phyloP scores from a whole-genome alignment of 2,329 filamentous ascomycete genomes.

The Celoporthe dispersa region DNA sequence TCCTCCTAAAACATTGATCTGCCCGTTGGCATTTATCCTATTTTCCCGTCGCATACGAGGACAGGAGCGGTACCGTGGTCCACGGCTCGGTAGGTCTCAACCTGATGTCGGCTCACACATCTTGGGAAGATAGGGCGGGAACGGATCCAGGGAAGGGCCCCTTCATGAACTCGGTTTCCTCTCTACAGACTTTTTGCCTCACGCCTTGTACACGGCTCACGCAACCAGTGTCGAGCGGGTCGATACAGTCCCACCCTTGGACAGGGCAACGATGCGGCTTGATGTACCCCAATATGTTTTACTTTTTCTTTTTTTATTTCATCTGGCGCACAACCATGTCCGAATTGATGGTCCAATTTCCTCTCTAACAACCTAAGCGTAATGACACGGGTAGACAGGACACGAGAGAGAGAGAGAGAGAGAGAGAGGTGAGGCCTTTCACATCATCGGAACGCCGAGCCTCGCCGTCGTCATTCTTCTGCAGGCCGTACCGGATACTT shows the following conservation, averaged over 20 bases:
- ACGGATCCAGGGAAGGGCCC: background rate
- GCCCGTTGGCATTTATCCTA: conserved; percentile 1
- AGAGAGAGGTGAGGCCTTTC: background rate
- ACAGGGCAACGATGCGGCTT: background rate
- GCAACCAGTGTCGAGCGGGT: background rate
- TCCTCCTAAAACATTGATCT: background rate
- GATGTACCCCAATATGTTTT: no score
- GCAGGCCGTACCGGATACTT: conserved; percentile 22
- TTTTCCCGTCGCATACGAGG: conserved; percentile 1
- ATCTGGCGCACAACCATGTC: no score
- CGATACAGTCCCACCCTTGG: no score
- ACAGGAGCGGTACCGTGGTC: conserved; percentile 1
- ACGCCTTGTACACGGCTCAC: background rate
- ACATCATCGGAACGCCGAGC: conserved; percentile 22
- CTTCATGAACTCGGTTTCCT: background rate
- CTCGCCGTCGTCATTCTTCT: conserved; percentile 10
- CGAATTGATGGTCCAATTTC: background rate
- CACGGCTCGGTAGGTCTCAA: background rate
- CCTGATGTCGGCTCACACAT: background rate
- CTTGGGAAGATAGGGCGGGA: background rate
- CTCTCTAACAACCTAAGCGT: background rate
- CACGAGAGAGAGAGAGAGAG: background rate
- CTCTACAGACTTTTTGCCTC: background rate
- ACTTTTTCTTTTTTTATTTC: no score
- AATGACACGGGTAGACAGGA: background rate